These are phyloP conservation scores for Helianthus tuberosus DNA, from an alignment of 129 eudicot species.

Conservation along the genomic window DNA sequence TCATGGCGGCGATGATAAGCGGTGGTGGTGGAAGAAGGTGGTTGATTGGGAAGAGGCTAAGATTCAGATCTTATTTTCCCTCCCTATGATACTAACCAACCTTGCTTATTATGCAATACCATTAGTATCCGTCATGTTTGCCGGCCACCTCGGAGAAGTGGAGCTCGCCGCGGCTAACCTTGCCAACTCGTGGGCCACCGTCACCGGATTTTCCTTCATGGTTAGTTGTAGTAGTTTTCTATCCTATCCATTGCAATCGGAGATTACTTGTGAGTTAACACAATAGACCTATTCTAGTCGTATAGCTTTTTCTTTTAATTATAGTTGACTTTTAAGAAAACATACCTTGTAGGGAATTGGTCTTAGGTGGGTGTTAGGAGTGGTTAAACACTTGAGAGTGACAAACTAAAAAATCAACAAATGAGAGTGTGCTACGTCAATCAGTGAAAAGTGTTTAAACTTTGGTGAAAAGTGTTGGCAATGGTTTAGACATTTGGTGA, in stretches of 20 bases:
- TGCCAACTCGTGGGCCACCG: conserved; percentile 62
- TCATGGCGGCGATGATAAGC: neutral
- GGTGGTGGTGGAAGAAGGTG: neutral
- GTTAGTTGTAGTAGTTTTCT: conserved; percentile 15
- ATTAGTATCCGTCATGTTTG: conserved; percentile 24
- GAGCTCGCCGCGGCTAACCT: conserved; percentile 56
- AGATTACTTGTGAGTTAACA: neutral
- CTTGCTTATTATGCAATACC: neutral
- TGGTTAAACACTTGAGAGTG: too few relatives aligned
- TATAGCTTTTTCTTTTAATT: too few relatives aligned
- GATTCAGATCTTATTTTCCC: neutral
- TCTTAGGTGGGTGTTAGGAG: too few relatives aligned
- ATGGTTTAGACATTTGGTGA: too few relatives aligned
- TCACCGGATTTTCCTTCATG: conserved; percentile 56
- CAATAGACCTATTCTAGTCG: too few relatives aligned
- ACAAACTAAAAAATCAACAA: too few relatives aligned
- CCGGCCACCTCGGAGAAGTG: conserved; percentile 52
- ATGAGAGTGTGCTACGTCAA: too few relatives aligned
- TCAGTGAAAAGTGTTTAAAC: too few relatives aligned
- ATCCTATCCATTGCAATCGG: neutral
- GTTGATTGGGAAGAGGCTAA: neutral
- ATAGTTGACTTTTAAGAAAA: too few relatives aligned
- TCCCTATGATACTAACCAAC: conserved; percentile 3
- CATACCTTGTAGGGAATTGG: too few relatives aligned
- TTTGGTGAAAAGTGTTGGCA: too few relatives aligned